Base-by-base conservation (phyloP, 352 stramenopile species). In the Peronospora farinosa region DNA sequence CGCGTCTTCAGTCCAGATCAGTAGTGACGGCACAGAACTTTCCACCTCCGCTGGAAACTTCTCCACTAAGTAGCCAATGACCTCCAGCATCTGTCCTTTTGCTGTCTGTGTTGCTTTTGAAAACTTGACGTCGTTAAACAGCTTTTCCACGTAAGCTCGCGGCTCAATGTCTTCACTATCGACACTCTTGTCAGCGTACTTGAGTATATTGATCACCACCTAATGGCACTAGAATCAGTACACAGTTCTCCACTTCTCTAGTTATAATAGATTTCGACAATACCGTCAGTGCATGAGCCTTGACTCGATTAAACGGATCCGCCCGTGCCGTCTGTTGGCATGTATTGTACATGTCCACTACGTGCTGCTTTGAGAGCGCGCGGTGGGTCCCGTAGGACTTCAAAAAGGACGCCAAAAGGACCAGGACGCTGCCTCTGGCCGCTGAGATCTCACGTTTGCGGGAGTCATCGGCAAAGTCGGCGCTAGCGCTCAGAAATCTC, bases 81-180 rank as follows among this genome's bases (percentile, higher is more conserved):
- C 60, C 58, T 83, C 68, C 17, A 88, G 50, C 59, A 84, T 74
- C n/a, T 76, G 64, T 17, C 74, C 78, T 62, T 86, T 88, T 1
- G 72, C 77, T 1, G 74, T 88, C 38, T 90, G 78, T 2, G 72
- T 75, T 7, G 67, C 66, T 35, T 86, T 88, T 4, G 70, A 72
- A 38, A 84, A 90, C 58, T 84, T 84, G 43, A 90, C 73, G 33
- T 90, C 78, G 41, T 83, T 67, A 31, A 88, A 85, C 8, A 90
- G 58, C 46, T 88, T 88, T 21, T 85, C 74, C 35, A 74, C 51
- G 33, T 86, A 90, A 28, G 46, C 45, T 28, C 57, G 46, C 3
- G 78, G 74, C 27, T 82, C 65, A 16, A 86, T 59, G 12, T 82
- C 74, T 11, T 76, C 62, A n/a, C 49, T 69, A 4, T 63, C 54